Evolutionary conservation across 1,139 yeast species (phyloP).

Genomic region (Protomyces lactucae-debilis): DNA sequence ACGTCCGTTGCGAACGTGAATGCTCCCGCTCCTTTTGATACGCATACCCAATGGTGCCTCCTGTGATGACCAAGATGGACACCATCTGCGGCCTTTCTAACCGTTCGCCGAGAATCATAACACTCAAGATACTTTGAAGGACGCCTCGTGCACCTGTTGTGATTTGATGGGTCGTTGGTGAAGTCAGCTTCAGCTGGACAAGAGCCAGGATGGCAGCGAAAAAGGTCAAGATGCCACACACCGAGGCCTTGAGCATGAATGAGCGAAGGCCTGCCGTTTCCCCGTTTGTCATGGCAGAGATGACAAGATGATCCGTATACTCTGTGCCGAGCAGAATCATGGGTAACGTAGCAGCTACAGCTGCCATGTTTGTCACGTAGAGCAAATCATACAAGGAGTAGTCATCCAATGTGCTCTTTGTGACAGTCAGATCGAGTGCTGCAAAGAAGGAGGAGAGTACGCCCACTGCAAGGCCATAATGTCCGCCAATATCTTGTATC

Average conservation of each 20-base stretch:
- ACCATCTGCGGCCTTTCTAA: slow-evolving; percentile 19
- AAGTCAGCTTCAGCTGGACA: slow-evolving; percentile 27
- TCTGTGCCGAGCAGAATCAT: slow-evolving; percentile 24
- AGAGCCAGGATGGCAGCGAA: slow-evolving; percentile 23
- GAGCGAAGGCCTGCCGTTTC: slow-evolving; percentile 8
- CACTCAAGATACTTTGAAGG: slow-evolving; percentile 26
- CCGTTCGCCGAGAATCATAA: slow-evolving; percentile 19
- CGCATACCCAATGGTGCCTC: slow-evolving; percentile 23
- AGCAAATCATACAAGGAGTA: slow-evolving; percentile 10
- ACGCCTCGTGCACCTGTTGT: slow-evolving; percentile 28
- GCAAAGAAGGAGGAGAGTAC: slow-evolving; percentile 28
- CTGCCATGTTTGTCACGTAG: slow-evolving; percentile 19
- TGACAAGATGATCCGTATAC: slow-evolving; percentile 20
- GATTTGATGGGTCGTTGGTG: slow-evolving; percentile 29
- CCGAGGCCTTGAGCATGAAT: slow-evolving; percentile 14
- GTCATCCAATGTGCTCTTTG: slow-evolving; percentile 16
- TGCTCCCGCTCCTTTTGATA: slow-evolving; percentile 14
- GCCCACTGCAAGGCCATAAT: slow-evolving; percentile 25
- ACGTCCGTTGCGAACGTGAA: not conserved
- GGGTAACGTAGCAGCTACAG: slow-evolving; percentile 5
- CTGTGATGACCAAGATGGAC: slow-evolving; percentile 24
- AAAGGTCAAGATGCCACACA: slow-evolving; percentile 21
- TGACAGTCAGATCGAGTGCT: slow-evolving; percentile 27
- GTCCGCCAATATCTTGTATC: slow-evolving; percentile 1
- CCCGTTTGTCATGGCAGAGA: slow-evolving; percentile 3